Evolutionary conservation across 2,329 filamentous ascomycete species (phyloP).

Genomic region (Zymoseptoria ardabiliae): DNA sequence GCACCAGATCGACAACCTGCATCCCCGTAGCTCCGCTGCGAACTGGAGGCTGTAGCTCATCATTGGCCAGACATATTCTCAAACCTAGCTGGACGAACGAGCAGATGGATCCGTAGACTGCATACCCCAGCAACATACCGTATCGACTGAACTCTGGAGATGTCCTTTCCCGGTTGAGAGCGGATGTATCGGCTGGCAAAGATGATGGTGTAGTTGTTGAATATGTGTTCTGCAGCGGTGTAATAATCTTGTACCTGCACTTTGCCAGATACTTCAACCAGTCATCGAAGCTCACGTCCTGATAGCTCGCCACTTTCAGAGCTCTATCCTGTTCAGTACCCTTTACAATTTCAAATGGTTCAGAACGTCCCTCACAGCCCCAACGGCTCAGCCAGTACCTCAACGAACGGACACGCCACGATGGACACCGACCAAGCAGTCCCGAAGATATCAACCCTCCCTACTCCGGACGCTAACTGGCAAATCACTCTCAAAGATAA

Average conservation of each 20-base stretch:
- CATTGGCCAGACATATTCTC: not conserved
- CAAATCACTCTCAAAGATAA: constrained; percentile 40
- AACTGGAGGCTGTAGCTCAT: not conserved
- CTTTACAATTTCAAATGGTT: not conserved
- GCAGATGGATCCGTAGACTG: not conserved
- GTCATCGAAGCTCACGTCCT: not conserved
- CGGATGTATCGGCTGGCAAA: not conserved
- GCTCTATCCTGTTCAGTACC: not conserved
- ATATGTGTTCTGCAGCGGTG: not conserved
- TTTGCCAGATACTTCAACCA: not conserved
- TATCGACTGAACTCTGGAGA: not conserved
- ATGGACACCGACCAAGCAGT: not conserved
- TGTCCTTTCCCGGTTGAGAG: not conserved
- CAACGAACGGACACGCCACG: not conserved
- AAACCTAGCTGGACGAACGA: not conserved
- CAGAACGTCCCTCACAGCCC: not conserved
- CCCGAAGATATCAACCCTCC: constrained; percentile 31
- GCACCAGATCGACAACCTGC: not conserved
- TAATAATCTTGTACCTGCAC: not conserved
- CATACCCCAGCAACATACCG: not conserved
- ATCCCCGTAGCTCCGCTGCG: not conserved
- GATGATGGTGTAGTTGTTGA: not conserved
- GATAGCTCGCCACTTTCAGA: not conserved
- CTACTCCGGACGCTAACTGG: constrained; percentile 40
- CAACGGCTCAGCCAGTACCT: not conserved